Evolutionary conservation across 768 basidiomycete genomes (phyloP).

Genomic region (Polyporus arcularius): DNA sequence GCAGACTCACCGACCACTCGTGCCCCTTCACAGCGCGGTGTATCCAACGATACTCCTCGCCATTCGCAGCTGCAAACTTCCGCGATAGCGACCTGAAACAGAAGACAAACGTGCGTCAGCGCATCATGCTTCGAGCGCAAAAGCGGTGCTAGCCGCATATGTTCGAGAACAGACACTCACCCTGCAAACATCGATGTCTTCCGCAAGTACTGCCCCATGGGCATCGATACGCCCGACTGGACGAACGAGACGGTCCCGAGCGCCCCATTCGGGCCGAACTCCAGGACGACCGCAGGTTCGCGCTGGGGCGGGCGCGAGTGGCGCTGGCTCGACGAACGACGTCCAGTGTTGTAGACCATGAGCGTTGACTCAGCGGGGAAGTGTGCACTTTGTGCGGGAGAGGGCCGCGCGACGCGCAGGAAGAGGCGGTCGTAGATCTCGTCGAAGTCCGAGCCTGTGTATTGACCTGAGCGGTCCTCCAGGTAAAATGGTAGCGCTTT

Average conservation of each 20-base stretch:
- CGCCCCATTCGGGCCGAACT: conserved; percentile 57
- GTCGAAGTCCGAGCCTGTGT: conserved; percentile 64
- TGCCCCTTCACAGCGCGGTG: conserved; percentile 55
- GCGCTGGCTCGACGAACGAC: conserved; percentile 61
- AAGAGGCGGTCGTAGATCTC: conserved; percentile 79
- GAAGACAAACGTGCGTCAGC: neutral
- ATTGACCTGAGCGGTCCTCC: conserved; percentile 66
- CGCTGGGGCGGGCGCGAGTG: conserved; percentile 50
- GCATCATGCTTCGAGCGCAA: neutral
- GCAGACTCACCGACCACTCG: conserved; percentile 71
- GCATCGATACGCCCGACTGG: conserved; percentile 44
- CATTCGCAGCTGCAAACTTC: conserved; percentile 70
- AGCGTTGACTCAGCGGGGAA: conserved; percentile 35
- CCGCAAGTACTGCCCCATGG: conserved; percentile 65
- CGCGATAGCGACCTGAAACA: conserved; percentile 58
- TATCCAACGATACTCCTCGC: conserved; percentile 71
- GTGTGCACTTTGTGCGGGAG: conserved; percentile 27
- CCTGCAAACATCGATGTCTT: conserved; percentile 67
- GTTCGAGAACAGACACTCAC: conserved; percentile 39
- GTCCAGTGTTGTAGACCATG: conserved; percentile 66
- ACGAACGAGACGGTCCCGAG: conserved; percentile 63
- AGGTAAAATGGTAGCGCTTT: conserved; percentile 53
- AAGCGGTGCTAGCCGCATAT: neutral
- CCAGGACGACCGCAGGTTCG: conserved; percentile 58
- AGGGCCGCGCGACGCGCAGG: conserved; percentile 57